Evolutionary conservation across 768 basidiomycete genomes (phyloP).

Genomic region (Termitomyces sp.): DNA sequence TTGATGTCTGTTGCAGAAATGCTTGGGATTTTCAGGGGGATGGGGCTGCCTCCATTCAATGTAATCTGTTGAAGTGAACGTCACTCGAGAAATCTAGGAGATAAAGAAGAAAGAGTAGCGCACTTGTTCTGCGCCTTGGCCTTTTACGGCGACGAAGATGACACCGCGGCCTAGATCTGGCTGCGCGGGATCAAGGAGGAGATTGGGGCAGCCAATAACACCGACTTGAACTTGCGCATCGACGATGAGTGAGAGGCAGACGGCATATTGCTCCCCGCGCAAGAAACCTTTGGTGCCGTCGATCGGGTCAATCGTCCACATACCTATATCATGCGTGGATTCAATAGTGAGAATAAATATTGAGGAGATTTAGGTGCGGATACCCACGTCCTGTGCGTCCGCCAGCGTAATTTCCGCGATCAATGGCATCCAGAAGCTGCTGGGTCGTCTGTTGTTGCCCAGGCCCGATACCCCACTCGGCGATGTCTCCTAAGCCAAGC

Average conservation of each 20-base stretch:
- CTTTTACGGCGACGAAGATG: constrained; percentile 83
- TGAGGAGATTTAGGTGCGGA: neutral
- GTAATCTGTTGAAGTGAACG: constrained; percentile 37
- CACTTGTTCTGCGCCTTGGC: constrained; percentile 79
- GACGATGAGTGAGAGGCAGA: constrained; percentile 82
- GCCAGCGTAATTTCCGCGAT: constrained; percentile 73
- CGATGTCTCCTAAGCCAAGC: constrained; percentile 52
- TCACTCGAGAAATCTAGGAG: neutral
- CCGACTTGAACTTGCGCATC: constrained; percentile 78
- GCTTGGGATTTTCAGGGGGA: constrained; percentile 49
- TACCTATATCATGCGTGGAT: constrained; percentile 40
- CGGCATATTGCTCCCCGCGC: constrained; percentile 89
- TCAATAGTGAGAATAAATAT: neutral
- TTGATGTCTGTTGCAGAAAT: constrained; percentile 46
- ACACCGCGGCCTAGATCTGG: constrained; percentile 68
- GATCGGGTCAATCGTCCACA: constrained; percentile 88
- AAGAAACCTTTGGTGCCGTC: constrained; percentile 95
- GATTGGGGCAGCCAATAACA: constrained; percentile 91
- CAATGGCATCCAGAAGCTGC: constrained; percentile 81
- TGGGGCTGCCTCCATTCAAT: constrained; percentile 46
- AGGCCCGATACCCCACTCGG: constrained; percentile 72
- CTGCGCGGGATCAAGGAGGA: constrained; percentile 52
- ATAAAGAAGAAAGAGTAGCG: neutral
- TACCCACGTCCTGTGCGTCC: constrained; percentile 69
- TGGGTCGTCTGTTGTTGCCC: constrained; percentile 45